Conservation (phyloP, 2,329 filamentous ascomycete genomes). For the Helotiales sp. region DNA sequence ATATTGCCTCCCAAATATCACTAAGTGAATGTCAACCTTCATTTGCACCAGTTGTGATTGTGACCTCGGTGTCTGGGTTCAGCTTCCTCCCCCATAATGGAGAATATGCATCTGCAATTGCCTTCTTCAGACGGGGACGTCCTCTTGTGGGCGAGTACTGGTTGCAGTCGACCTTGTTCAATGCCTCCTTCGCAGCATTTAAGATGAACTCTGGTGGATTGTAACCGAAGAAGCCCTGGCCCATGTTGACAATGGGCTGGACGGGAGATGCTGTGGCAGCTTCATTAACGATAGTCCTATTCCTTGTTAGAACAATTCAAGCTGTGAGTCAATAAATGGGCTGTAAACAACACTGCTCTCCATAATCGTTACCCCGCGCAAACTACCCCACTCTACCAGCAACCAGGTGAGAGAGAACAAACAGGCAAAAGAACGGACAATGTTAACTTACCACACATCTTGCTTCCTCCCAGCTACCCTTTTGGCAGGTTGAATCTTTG, state of each 20-base stretch:
- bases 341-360: background rate
- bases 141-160: constrained; percentile 98
- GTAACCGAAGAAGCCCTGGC: constrained; percentile 83
- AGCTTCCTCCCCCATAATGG: constrained; percentile 83
- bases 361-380: background rate
- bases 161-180: constrained; percentile 94
- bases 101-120: constrained; percentile 89
- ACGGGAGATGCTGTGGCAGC: constrained; percentile 65
- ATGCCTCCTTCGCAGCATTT: constrained; percentile 85
- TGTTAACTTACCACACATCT: constrained; percentile 59
- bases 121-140: constrained; percentile 87
- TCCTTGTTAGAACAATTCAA: constrained; percentile 57
- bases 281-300: constrained; percentile 69
- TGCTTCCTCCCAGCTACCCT: constrained; percentile 59
- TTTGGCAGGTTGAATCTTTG: constrained; percentile 54
- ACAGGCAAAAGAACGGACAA: background rate
- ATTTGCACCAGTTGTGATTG: constrained; percentile 90
- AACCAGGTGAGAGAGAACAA: background rate
- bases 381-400: constrained; percentile 14
- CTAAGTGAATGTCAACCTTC: constrained; percentile 56
- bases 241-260: constrained; percentile 69
- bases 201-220: constrained; percentile 92
- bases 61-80: constrained; percentile 89
- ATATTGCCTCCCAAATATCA: background rate
- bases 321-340: background rate